Base-by-base conservation (phyloP, 2,329 filamentous ascomycete species). In the Alternaria tenuissima region DNA sequence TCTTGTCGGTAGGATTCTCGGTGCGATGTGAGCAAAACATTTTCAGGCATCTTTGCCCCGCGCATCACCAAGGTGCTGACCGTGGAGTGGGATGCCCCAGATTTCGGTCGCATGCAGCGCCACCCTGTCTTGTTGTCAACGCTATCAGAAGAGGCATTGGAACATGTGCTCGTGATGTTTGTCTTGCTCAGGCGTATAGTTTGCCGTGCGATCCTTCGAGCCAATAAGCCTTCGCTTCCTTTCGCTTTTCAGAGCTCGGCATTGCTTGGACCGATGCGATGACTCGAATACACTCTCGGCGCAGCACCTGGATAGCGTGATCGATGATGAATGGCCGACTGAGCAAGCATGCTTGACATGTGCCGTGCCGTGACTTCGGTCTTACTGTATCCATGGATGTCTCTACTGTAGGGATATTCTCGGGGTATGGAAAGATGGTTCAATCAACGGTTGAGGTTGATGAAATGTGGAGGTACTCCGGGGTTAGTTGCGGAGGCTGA, bases 151-250 rank as follows among this genome's bases (percentile, higher is more conserved):
- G 18, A 8, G 24, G 20, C 20, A 7, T 30, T 18, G 7, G 20
- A 28, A 44, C 7, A 26, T 38, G 48, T 20, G 49, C 51, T 58
- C 63, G 54, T 60, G 54, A 63, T 43, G 28, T 36, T n/a, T 36
- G 32, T 39, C 18, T 41, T 32, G 12, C n/a, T 26, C 38, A 30
- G 36, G 34, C 34, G n/a, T 36, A n/a, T 22, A 36, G 24, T 22
- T 32, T 32, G 49, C 18, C 22, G 24, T 41, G 39, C 22, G 4
- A 46, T 38, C 18, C 30, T n/a, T 54, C 34, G 38, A 48, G 28
- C 56, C 62, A 59, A 59, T 49, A 55, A 60, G 56, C 49, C 48
- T 52, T 36, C 43, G 32, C 46, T 51, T 48, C 43, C 55, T 32
- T 38, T 49, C 20, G 46, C 46, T 49, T 49, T 30, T 14, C 28